Conservation (phyloP, 805 yeast genomes). For the Hanseniaspora hatyaiensis region DNA sequence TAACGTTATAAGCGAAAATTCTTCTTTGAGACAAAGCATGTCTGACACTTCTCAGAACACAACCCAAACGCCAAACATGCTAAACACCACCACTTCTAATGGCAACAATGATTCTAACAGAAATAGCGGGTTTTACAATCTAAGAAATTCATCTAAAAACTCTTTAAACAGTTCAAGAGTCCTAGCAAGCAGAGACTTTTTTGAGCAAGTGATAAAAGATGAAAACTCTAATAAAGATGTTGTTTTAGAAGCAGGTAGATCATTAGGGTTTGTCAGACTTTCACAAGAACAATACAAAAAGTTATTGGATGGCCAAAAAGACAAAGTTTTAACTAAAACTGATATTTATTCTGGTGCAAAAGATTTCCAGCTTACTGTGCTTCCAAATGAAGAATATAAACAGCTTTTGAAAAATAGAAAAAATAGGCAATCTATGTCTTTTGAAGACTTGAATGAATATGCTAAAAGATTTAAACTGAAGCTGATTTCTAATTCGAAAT, state of each 20-base stretch:
- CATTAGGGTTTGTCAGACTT: slow-evolving; percentile 29
- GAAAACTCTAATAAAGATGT: slow-evolving; percentile 25
- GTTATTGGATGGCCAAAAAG: slow-evolving; percentile 26
- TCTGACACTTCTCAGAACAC: slow-evolving; percentile 1
- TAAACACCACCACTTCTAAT: slow-evolving; percentile 14
- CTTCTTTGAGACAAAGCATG: neutral
- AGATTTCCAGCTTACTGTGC: slow-evolving; percentile 34
- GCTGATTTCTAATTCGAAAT: too few species aligned
- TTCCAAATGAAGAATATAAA: slow-evolving; percentile 37
- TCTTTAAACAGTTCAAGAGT: slow-evolving; percentile 24
- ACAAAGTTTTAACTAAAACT: slow-evolving; percentile 26
- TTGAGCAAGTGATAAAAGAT: slow-evolving; percentile 27
- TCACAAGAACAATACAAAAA: slow-evolving; percentile 29
- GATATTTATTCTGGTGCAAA: slow-evolving; percentile 32
- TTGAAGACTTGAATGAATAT: slow-evolving; percentile 27
- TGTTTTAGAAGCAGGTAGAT: slow-evolving; percentile 28
- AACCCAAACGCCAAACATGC: slow-evolving; percentile 9
- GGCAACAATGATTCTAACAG: slow-evolving; percentile 12
- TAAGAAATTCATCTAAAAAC: neutral
- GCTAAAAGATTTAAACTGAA: slow-evolving; percentile 31
- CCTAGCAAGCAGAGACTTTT: slow-evolving; percentile 29
- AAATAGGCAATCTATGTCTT: slow-evolving; percentile 21
- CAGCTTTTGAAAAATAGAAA: slow-evolving; percentile 27
- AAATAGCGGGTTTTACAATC: slow-evolving; percentile 10
- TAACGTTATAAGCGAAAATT: slow-evolving; percentile 23